Base-by-base conservation (phyloP, 1,139 yeast species). In the Pichia cactophila region DNA sequence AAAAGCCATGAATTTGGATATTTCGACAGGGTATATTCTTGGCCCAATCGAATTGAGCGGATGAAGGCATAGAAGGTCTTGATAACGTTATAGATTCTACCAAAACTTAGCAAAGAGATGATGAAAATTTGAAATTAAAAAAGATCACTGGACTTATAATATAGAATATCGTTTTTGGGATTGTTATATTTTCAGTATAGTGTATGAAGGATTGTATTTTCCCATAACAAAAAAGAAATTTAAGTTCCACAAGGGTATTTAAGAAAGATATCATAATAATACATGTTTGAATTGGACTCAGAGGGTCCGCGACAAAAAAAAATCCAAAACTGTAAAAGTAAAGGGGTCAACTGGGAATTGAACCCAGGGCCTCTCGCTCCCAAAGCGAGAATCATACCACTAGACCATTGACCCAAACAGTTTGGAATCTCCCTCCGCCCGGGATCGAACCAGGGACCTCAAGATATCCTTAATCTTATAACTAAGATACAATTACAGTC, bases 11-110 rank as follows among this genome's bases (percentile, higher is more conserved):
- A 44, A 87, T 86, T 47, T 83, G 78, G 51, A 88, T 82, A 63
- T 88, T 88, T 64, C 92, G 77, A 68, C 97, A 88, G 52, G 86
- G 89, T 39, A 88, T 83, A 57, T 83, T 87, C 65, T 78, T 82
- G 8, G 94, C 90, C 72, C 80, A 74, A 28, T 74, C 79, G 48
- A 57, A 63, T 42, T 47, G 54, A 9, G 44, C 41, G 9, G 46
- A 9, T 20, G 41, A 20, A 20, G 41, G n/a, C 41, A 38, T 38
- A 9, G 28, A 10, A 14, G 35, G 9, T 10, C n/a, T 14, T 33
- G 36, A 14, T 33, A 23, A 29, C 9, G 41, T 20, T 16, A 5
- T 8, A 39, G 23, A 39, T 10, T 12, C 14, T 16, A 39, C 28
- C 12, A 11, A 14, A 31, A 12, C 12, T 10, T 10, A 31, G 35